Evolutionary conservation across 2,329 filamentous ascomycete species (phyloP).

Genomic region (Colletotrichum sp.): DNA sequence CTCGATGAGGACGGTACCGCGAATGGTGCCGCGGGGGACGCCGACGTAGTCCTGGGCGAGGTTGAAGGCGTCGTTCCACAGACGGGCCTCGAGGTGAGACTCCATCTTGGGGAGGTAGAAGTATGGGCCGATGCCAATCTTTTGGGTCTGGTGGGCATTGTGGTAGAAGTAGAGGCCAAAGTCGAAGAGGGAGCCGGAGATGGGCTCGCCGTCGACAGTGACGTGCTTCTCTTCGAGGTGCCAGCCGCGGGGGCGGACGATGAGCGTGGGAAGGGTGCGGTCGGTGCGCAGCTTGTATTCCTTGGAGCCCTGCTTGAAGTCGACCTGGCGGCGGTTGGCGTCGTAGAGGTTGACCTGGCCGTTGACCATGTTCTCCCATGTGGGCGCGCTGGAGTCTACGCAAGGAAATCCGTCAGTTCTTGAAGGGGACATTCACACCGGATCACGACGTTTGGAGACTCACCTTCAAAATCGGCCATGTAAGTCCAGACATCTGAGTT

Average conservation of each 20-base stretch:
- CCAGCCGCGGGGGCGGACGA: conserved; percentile 95
- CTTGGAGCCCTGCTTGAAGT: conserved; percentile 95
- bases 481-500: conserved; percentile 98
- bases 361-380: conserved; percentile 99
- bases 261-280: conserved; percentile 83
- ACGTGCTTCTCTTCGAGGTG: conserved; percentile 99
- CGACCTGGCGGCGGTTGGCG: conserved; percentile 89
- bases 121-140: conserved; percentile 87
- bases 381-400: conserved; percentile 89
- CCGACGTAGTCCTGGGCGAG: conserved; percentile 91
- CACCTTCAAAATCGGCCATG: conserved; percentile 99
- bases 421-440: neutral
- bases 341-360: conserved; percentile 98
- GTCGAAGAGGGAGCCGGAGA: conserved; percentile 92
- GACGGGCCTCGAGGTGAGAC: conserved; percentile 92
- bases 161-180: conserved; percentile 99
- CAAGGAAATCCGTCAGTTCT: neutral
- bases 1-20: conserved; percentile 95
- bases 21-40: conserved; percentile 88
- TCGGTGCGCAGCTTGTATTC: conserved; percentile 98
- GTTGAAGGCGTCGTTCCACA: conserved; percentile 99
- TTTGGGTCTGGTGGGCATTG: conserved; percentile 89
- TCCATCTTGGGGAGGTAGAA: conserved; percentile 99
- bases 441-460: neutral
- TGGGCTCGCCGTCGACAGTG: conserved; percentile 92